Base-by-base conservation (phyloP, 176 grass and related monocot species). In the Phoenix roebelenii region DNA sequence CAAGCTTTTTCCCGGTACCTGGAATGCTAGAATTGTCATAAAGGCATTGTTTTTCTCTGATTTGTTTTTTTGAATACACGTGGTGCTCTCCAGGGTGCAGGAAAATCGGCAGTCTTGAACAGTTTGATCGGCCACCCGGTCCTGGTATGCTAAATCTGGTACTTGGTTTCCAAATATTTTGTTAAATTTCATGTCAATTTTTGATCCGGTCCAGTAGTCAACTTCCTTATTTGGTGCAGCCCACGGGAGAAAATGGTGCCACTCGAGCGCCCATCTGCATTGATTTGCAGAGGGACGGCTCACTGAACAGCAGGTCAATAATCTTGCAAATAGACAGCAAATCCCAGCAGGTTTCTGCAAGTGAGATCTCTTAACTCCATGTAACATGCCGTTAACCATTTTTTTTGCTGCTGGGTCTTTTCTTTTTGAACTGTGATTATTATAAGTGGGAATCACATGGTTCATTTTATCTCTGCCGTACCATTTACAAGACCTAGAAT, bases 281-380 rank as follows among this genome's bases (percentile, higher is more conserved):
- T 50, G 92, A 90, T 85, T 69, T 97, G 53, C 75, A 82, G 60
- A 75, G 74, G 69, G 92, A 97, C 74, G 72, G 73, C 49, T 85
- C 86, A 18, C 74, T 96, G 23, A 90, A 72, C 69, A 82, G 24
- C 75, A 96, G 88, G 75, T 96, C 87, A 51, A 96, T 96, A 16
- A 82, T 90, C 32, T 73, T 96, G 39, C 91, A 90, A 78, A 81
- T 90, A 73, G 86, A 96, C 70, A 87, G 69, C 86, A 96, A 96
- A 71, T 96, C 91, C 19, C 91, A 96, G 79, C 91, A 96, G 70
- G 91, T 96, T 58, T 87, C 91, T 17, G 86, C 91, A 70, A 96
- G 91, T 96, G 80, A 84, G 91, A 85, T 63, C 25, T 25, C 60
- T 75, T 25, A 22, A 15, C 16, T 44, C 4, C 22, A 32, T 44